phyloP scores from a whole-genome alignment of 1,284 basidiomycete genomes.

The Sphaerobolus stellatus region DNA sequence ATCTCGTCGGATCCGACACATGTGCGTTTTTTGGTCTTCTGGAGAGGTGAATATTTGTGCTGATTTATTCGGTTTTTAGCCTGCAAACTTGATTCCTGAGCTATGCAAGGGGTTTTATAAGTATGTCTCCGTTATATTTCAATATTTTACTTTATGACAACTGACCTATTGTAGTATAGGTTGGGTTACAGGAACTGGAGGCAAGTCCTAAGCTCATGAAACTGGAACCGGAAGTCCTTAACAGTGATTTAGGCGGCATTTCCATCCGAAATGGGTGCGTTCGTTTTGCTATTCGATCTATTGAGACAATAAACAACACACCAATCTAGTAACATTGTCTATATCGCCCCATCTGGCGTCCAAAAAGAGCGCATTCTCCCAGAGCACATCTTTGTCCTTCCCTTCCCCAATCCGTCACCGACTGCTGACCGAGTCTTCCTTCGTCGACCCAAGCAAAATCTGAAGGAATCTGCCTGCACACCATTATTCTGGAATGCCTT shows the following conservation, averaged over 20 bases:
- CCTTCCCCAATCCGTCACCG: constrained; percentile 67
- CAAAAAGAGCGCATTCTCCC: constrained; percentile 85
- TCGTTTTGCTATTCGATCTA: background rate
- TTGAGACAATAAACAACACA: constrained; percentile 1
- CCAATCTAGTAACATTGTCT: constrained; percentile 62
- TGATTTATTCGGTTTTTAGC: constrained; percentile 60
- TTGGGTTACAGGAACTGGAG: constrained; percentile 58
- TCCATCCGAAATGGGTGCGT: constrained; percentile 68
- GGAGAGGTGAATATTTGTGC: constrained; percentile 32
- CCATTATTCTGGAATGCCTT: constrained; percentile 93
- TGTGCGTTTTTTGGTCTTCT: background rate
- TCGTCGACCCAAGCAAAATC: constrained; percentile 61
- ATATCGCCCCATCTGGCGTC: constrained; percentile 84
- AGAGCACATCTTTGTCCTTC: constrained; percentile 81
- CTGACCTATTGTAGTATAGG: constrained; percentile 33
- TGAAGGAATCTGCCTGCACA: constrained; percentile 82
- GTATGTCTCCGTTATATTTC: background rate
- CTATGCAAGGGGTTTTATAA: constrained; percentile 66
- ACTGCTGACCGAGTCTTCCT: constrained; percentile 71
- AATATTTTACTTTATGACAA: background rate
- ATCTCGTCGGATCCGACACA: constrained; percentile 11
- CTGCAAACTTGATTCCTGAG: constrained; percentile 80
- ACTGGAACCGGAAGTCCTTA: background rate
- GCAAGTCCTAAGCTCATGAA: background rate
- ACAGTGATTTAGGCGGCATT: constrained; percentile 44